Conservation (phyloP, 164 flowering plant species). For the Nelumbo lutea region DNA sequence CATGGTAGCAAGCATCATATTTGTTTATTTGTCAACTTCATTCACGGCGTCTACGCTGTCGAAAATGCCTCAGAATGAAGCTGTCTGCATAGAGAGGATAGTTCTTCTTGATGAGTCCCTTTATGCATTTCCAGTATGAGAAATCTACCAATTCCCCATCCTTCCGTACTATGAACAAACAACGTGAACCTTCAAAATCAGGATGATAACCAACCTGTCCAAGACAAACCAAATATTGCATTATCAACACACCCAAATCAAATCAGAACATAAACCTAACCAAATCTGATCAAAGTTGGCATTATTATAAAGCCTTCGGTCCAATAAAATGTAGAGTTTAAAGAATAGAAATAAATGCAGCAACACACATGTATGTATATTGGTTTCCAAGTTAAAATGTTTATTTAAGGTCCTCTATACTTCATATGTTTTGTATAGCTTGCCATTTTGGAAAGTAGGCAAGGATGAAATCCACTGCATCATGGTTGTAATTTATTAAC, state of each 20-base stretch:
- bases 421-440: neutral
- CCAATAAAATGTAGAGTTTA: too few relatives aligned
- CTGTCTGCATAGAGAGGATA: conserved; percentile 82
- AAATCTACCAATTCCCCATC: conserved; percentile 80
- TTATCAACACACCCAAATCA: neutral
- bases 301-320: too few relatives aligned
- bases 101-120: conserved; percentile 78
- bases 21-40: conserved; percentile 9
- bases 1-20: too few relatives aligned
- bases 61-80: conserved; percentile 82
- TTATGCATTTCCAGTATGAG: conserved; percentile 98
- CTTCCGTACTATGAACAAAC: conserved; percentile 87
- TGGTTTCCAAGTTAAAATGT: too few relatives aligned
- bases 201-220: conserved; percentile 87
- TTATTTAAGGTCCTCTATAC: too few relatives aligned
- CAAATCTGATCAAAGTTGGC: neutral
- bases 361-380: too few relatives aligned
- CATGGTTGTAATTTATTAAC: neutral
- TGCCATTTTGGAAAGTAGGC: neutral
- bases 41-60: conserved; percentile 35
- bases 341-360: too few relatives aligned
- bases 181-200: conserved; percentile 68
- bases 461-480: neutral
- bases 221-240: conserved; percentile 8
- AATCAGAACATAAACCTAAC: neutral